These are phyloP conservation scores for Metschnikowia colocasiae DNA, from an alignment of 805 yeast genomes.

Conservation along the genomic window DNA sequence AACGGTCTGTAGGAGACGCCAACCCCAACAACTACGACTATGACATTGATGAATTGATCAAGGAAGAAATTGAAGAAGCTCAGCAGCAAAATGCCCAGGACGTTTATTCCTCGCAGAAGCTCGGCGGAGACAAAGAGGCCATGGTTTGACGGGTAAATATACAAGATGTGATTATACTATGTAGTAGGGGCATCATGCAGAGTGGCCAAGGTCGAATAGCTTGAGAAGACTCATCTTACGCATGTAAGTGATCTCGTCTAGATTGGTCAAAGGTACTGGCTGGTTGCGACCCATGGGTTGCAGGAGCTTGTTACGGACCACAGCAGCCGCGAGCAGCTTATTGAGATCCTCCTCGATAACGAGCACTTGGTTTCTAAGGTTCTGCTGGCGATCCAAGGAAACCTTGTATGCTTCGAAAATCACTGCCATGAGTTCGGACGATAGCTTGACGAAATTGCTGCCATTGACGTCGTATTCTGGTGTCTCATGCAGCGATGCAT, in stretches of 20 bases:
- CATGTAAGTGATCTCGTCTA: constrained; percentile 12
- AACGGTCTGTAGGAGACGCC: constrained; percentile 32
- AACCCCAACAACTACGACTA: constrained; percentile 43
- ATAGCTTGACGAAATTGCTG: constrained; percentile 14
- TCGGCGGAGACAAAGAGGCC: constrained; percentile 18
- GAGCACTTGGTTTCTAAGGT: constrained; percentile 5
- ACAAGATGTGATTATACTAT: not conserved
- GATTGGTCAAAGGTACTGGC: constrained; percentile 10
- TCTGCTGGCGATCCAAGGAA: constrained; percentile 5
- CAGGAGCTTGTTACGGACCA: not conserved
- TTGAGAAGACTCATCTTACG: constrained; percentile 15
- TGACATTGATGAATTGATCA: constrained; percentile 42
- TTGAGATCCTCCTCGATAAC: constrained; percentile 8
- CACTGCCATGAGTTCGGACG: constrained; percentile 12
- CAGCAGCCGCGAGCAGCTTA: constrained; percentile 3
- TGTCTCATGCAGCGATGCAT: constrained; percentile 1
- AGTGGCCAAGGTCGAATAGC: constrained; percentile 9
- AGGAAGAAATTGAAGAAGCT: constrained; percentile 31
- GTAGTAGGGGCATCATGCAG: not conserved
- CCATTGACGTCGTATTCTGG: constrained; percentile 5
- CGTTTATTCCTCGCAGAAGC: constrained; percentile 10
- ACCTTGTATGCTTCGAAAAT: constrained; percentile 12
- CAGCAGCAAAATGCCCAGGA: constrained; percentile 9
- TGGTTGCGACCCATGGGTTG: not conserved
- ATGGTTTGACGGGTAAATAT: constrained; percentile 11